phyloP scores from a whole-genome alignment of 345 rosid species.

The Hibiscus syriacus region DNA sequence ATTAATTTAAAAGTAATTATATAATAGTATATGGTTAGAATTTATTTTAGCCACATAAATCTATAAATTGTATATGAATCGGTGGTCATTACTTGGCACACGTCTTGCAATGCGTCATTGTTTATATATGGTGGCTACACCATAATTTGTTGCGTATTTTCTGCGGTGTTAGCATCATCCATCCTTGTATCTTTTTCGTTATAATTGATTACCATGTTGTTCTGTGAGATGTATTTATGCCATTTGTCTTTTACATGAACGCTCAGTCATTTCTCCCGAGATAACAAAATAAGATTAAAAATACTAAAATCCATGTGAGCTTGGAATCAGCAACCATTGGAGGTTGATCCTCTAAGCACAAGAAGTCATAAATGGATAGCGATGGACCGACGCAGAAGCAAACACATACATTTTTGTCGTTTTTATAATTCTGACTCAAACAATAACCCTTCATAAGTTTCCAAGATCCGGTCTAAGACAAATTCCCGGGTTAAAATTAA shows the following conservation, averaged over 20 bases:
- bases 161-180: too few species aligned
- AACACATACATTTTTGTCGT: background rate
- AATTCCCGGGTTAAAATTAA: constrained; percentile 1
- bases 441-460: background rate
- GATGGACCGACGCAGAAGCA: background rate
- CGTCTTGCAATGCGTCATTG: too few species aligned
- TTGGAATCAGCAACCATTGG: background rate
- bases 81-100: too few species aligned
- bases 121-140: background rate
- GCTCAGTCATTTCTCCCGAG: background rate
- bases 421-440: background rate
- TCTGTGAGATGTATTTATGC: too few species aligned
- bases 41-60: too few species aligned
- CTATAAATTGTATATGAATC: too few species aligned
- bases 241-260: background rate
- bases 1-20: too few species aligned
- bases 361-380: background rate
- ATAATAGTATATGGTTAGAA: too few species aligned
- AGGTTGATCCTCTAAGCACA: background rate
- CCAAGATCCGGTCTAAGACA: background rate
- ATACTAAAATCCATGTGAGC: background rate
- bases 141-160: background rate
- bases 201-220: background rate
- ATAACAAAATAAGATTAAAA: background rate
- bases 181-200: too few species aligned